Base-by-base conservation (phyloP, 257 asterid species). In the Jacaranda mimosifolia region DNA sequence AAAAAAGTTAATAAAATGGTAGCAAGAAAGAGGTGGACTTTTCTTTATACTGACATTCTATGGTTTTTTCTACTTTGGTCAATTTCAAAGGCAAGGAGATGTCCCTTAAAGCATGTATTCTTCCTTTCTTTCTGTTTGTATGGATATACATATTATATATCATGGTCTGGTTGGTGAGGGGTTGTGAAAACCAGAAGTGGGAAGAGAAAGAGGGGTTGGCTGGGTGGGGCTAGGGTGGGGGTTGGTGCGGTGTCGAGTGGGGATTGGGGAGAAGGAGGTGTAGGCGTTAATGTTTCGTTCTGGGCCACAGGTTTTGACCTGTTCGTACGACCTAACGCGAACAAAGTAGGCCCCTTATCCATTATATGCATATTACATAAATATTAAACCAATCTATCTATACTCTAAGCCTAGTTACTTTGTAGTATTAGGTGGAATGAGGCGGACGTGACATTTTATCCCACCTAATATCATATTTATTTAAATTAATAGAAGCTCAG, bases 191-290 rank as follows among this genome's bases (percentile, higher is more conserved):
- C 72, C 79, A 42, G 55, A 45, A 48, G 32, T 26, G 32, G 32
- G 32, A 26, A 26, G 32, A 26, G 32, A 26, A 26, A 0, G 46
- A 26, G 79, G 70, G 12, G 52, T 14, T 4, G 21, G 49, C 17
- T 35, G 77, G 0, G 63, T 6, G 6, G 35, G 46, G 48, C 0
- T 9, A 72, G 76, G 75, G 53, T 72, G 3, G 48, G 63, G 13
- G 21, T 26, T 15, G 10, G 10, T 83, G 87, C 7, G 95, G 40
- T 90, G 92, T 90, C 95, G 82, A 86, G 52, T 69, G 49, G 19
- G 38, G 55, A 85, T 77, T 83, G 96, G 88, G 4, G 9, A 10
- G n/a, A 40, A 70, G 15, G 10, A 21, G 21, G 53, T 15, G 13
- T 17, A 56, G 12, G 79, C 62, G 82, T 76, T 77, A 66, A 15